Evolutionary conservation across 495 filamentous ascomycete species (phyloP).

Genomic region (Choiromyces venosus): DNA sequence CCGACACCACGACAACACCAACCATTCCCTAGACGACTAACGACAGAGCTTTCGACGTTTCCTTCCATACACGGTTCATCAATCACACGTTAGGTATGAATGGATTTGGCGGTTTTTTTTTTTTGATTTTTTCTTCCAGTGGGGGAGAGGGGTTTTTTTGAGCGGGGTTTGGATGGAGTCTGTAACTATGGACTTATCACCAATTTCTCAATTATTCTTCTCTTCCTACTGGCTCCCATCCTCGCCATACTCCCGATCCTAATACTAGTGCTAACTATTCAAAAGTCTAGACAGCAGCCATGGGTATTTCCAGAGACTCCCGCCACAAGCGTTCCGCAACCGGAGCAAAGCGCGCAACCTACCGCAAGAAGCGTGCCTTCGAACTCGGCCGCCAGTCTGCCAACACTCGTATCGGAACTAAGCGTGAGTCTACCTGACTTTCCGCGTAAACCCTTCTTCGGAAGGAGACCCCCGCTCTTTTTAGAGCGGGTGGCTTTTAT

Average conservation of each 20-base stretch:
- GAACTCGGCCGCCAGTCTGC: constrained; percentile 98
- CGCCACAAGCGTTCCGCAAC: constrained; percentile 98
- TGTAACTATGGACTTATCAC: not conserved
- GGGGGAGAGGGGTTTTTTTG: not conserved
- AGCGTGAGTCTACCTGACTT: constrained; percentile 55
- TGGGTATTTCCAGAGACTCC: constrained; percentile 99
- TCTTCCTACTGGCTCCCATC: not conserved
- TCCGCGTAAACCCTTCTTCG: constrained; percentile 40
- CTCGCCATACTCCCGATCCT: not conserved
- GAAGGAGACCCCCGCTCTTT: constrained; percentile 38
- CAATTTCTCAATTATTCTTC: not conserved
- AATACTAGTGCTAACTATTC: not conserved
- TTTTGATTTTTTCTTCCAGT: not conserved
- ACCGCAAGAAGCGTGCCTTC: constrained; percentile 93
- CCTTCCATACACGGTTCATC: not conserved
- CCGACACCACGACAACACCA: not conserved
- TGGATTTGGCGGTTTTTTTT: not conserved
- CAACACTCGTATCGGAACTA: constrained; percentile 97
- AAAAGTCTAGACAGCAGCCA: constrained; percentile 49
- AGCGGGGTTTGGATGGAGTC: not conserved
- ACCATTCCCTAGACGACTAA: not conserved
- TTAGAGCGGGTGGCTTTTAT: constrained; percentile 28
- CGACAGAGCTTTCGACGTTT: not conserved
- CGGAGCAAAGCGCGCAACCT: constrained; percentile 91
- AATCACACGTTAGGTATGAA: not conserved